A percentile compares a stretch with the other conserved stretches of the same genome.
Conservation (phyloP, 176 grass and related monocot species). For the Avena eriantha region DNA sequence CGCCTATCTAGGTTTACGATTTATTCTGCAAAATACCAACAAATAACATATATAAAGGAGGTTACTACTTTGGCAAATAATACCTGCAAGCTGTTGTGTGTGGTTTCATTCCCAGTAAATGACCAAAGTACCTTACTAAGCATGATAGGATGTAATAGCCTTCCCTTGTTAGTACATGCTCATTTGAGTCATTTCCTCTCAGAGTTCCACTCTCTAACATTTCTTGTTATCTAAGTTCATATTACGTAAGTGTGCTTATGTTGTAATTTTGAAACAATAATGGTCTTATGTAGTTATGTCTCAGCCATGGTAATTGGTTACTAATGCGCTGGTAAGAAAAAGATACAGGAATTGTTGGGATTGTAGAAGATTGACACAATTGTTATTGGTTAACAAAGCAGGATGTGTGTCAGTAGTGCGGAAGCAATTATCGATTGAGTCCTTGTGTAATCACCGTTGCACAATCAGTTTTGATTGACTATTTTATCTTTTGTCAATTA, state of each 20-base stretch:
- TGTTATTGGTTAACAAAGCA: neutral
- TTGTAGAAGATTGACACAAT: neutral
- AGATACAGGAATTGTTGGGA: neutral
- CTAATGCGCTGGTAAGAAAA: neutral
- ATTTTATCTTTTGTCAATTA: neutral
- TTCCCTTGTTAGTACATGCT: neutral
- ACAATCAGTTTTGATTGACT: neutral
- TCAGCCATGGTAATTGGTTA: constrained; percentile 5
- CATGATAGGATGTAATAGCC: neutral
- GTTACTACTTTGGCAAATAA: neutral
- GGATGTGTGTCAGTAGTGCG: neutral
- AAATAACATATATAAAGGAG: neutral
- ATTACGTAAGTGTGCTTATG: neutral
- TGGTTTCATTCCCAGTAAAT: neutral
- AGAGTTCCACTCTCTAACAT: neutral
- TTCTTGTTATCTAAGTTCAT: neutral
- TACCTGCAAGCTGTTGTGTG: neutral
- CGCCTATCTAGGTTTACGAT: neutral
- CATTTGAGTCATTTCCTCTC: neutral
- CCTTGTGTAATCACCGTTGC: neutral
- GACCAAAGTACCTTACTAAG: neutral
- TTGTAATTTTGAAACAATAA: neutral
- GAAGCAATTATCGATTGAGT: neutral
- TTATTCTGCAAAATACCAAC: neutral
- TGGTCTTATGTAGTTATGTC: neutral